Percentiles rank a stretch among this genome's conserved stretches.
Conservation (phyloP, 2,329 filamentous ascomycete species). For the Sarocladiaceae sp. region DNA sequence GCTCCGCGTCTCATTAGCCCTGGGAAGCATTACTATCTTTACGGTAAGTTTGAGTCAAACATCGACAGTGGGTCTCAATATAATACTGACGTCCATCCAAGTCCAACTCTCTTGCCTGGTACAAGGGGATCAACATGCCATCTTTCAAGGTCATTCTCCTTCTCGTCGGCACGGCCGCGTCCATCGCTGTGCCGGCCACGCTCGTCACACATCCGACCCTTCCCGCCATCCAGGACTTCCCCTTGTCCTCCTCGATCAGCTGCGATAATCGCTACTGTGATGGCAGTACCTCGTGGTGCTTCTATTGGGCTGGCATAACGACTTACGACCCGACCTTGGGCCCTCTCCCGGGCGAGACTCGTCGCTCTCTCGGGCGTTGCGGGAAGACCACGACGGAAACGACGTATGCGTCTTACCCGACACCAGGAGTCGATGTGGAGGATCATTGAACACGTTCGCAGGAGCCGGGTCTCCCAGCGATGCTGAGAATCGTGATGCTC, state of each 20-base stretch:
- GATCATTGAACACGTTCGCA: too few relatives aligned
- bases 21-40: too few relatives aligned
- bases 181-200: not conserved
- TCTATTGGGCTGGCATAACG: constrained; percentile 34
- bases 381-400: constrained; percentile 9
- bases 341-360: constrained; percentile 31
- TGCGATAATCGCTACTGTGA: constrained; percentile 34
- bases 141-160: not conserved
- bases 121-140: too few relatives aligned
- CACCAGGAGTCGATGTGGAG: too few relatives aligned
- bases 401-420: not conserved
- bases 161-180: not conserved
- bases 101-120: too few relatives aligned
- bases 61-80: too few relatives aligned
- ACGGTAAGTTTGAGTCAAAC: too few relatives aligned
- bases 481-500: too few relatives aligned
- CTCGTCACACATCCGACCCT: not conserved
- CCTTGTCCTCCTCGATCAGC: constrained; percentile 12
- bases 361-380: constrained; percentile 27
- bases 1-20: too few relatives aligned
- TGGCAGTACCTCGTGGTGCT: constrained; percentile 29
- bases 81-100: too few relatives aligned
- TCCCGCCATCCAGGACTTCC: not conserved
- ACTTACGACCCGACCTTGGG: constrained; percentile 28
- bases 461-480: too few relatives aligned